Base-by-base conservation (phyloP, 306 rosid species). In the Sicyos baderoa region DNA sequence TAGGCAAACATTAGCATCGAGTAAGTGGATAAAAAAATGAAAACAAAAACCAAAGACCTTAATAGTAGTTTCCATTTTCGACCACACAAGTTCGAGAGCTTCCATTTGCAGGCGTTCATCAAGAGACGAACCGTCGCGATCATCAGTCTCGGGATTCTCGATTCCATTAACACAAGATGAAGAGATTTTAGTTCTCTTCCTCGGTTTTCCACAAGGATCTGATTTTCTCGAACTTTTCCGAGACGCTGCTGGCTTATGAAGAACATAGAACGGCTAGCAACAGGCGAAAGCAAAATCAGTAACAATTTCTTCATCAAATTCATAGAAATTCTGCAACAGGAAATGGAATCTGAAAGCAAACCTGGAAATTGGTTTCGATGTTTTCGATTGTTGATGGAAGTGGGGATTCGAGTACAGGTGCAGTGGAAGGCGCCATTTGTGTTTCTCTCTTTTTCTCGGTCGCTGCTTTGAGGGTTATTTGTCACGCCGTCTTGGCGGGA, bases 261-360 rank as follows among this genome's bases (percentile, higher is more conserved):
- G 88, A 76, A 93, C 79, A 57, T 83, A 88, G 76, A 88, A 88
- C 52, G 86, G 94, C 96, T 89, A 79, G 35, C 47, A 51, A 27
- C 23, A 68, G 48, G 52, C 16, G 29, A 50, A 50, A 68, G 17
- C 49, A 16, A 50, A 52, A 22, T 68, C 58, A 16, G 3, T 48
- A 9, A n/a, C 32, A 64, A 6, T 42, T 64, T 44, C 59, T 69
- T 69, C 49, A 27, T 69, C 42, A 4, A 29, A 29, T 25, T 35
- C 27, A 50, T 35, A n/a, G 9, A 47, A 51, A 6, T 25, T 69
- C 45, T 27, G 25, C 6, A 53, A 27, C 48, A 5, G 7, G 47
- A 69, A 29, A 10, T 17, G 7, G 12, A 5, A 64, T 12, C 18
- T 17, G n/a, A 51, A 69, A 69, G 60, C 61, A 23, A 69, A 69